Base-by-base conservation (phyloP, 768 basidiomycete species). In the Austroboletus eburneus region DNA sequence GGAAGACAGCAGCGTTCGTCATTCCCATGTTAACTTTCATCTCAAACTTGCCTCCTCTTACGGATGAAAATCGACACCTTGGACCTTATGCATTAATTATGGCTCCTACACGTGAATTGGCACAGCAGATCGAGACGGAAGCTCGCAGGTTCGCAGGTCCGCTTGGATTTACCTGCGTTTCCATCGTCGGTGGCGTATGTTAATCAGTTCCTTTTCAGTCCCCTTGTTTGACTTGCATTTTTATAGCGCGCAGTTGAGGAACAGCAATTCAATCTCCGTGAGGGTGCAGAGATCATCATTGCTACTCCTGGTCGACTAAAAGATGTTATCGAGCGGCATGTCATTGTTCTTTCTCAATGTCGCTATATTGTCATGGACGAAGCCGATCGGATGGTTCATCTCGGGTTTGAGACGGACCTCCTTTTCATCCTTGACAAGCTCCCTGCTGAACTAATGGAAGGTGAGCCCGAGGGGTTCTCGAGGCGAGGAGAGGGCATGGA, bases 281-380 rank as follows among this genome's bases (percentile, higher is more conserved):
- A 96, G 57, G 96, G 96, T 43, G 96, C 95, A 0, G 94, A 99
- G 59, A 98, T 99, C 51, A 88, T 99, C 60, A 97, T 99, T 50
- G 96, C 96, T 21, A 98, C 96, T 0, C 96, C 96, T 10, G 96
- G 96, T 72, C 93, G 96, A 69, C 76, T 99, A 16, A 96, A 96
- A 68, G 96, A 98, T 63, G 91, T 97, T 45, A 85, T 99, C 50
- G 95, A 99, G 69, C 83, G 93, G 18, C 90, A 88, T 65, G 91
- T 98, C 38, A 76, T 99, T 35, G 96, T 99, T 17, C 78, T 99
- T 36, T 87, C 89, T 7, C 96, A 99, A 67, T 98, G 96, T 67
- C 91, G 91, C 2, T 98, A 99, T 62, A 85, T 99, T 49, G 95
- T 99, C 55, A 96, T 99, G 96, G 96, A 99, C 65, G 96, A 99